A percentile compares a stretch with the other conserved stretches of the same genome.
Evolutionary conservation across 192 early-diverging fungal genomes (phyloP).

Genomic region (Backusella parvicylindrica): DNA sequence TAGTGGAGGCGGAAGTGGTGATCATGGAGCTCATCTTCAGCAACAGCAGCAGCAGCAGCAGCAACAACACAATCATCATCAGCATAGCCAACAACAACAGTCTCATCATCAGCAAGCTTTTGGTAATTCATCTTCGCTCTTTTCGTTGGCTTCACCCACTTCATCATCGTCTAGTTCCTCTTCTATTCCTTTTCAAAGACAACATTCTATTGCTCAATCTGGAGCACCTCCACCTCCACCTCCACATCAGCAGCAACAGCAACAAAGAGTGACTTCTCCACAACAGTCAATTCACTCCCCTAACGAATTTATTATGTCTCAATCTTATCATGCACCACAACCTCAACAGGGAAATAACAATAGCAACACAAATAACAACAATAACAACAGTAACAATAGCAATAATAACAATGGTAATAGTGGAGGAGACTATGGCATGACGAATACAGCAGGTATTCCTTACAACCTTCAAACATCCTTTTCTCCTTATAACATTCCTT

Average conservation of each 20-base stretch:
- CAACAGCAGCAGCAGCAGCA: background rate
- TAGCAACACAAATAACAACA: background rate
- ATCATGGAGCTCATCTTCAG: background rate
- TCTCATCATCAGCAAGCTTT: background rate
- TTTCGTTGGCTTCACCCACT: conserved; percentile 12
- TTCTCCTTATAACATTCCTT: conserved; percentile 11
- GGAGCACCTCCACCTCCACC: background rate
- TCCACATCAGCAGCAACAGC: conserved; percentile 6
- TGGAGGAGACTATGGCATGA: background rate
- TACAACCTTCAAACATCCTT: conserved; percentile 7
- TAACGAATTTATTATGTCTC: conserved; percentile 1
- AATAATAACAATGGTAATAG: background rate
- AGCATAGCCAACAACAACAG: background rate
- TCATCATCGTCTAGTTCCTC: conserved; percentile 12
- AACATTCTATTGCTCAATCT: background rate
- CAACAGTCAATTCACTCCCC: conserved; percentile 10
- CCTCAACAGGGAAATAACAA: background rate
- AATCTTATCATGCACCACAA: conserved; percentile 2
- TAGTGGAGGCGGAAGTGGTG: background rate
- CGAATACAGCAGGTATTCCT: conserved; percentile 3
- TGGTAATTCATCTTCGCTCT: conserved; percentile 1
- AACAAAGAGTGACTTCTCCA: background rate
- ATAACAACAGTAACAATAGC: background rate
- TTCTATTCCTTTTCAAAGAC: conserved; percentile 3
- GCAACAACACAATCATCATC: background rate